These are phyloP conservation scores for Rhodotorula taiwanensis DNA, from an alignment of 768 basidiomycete species.

Conservation along the genomic window DNA sequence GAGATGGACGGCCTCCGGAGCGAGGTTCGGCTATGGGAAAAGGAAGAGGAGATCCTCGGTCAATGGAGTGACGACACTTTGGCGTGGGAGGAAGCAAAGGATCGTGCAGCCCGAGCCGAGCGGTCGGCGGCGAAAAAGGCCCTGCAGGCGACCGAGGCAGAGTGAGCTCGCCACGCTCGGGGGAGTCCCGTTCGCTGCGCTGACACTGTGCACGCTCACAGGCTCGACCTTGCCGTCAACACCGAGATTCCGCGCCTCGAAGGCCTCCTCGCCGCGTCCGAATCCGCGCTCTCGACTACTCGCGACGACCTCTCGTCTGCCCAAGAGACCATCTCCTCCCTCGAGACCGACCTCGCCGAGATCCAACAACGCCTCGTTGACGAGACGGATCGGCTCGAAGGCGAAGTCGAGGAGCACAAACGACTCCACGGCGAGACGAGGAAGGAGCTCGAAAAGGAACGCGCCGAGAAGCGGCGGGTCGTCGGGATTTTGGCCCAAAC, in stretches of 20 bases:
- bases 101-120: constrained; percentile 1
- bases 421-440: constrained; percentile 35
- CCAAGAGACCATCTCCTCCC: neutral
- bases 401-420: constrained; percentile 52
- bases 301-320: neutral
- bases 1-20: constrained; percentile 18
- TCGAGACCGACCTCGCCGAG: constrained; percentile 6
- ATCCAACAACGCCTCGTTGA: constrained; percentile 35
- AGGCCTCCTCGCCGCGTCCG: constrained; percentile 34
- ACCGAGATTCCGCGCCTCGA: constrained; percentile 56
- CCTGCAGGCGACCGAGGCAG: constrained; percentile 54
- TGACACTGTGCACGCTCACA: neutral
- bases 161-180: constrained; percentile 14
- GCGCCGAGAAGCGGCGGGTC: constrained; percentile 19
- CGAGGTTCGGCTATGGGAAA: constrained; percentile 61
- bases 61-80: neutral
- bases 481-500: constrained; percentile 22
- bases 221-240: constrained; percentile 27
- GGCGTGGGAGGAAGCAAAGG: neutral
- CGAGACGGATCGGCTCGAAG: constrained; percentile 57
- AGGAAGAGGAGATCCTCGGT: neutral
- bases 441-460: constrained; percentile 20
- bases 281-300: neutral
- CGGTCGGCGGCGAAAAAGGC: constrained; percentile 55
- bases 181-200: too few species aligned